A percentile compares a stretch with the other conserved stretches of the same genome.
phyloP scores from a whole-genome alignment of 192 early-diverging fungal genomes.

The Glomus cerebriforme region DNA sequence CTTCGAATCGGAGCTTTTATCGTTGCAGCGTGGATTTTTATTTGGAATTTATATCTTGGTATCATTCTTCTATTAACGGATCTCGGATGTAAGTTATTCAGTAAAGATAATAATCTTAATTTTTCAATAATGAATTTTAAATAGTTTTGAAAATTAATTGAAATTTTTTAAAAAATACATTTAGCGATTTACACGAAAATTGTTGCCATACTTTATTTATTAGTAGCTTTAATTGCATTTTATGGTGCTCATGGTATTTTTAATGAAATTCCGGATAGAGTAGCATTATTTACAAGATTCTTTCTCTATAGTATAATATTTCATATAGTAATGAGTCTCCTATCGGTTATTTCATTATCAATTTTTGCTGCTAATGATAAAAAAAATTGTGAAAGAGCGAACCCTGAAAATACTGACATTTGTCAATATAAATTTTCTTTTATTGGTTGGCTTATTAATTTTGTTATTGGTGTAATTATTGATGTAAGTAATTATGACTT shows the following conservation, averaged over 20 bases:
- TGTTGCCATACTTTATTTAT: background rate
- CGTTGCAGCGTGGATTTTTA: background rate
- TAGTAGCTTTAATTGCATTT: background rate
- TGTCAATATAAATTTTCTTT: too few species aligned
- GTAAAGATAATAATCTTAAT: background rate
- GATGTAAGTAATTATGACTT: too few species aligned
- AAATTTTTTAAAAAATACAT: background rate
- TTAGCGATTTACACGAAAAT: background rate
- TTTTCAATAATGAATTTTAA: too few species aligned
- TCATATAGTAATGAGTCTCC: too few species aligned
- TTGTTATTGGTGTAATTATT: too few species aligned
- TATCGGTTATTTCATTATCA: too few species aligned
- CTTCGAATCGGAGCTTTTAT: constrained; percentile 23
- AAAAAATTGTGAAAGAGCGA: too few species aligned
- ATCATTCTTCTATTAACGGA: background rate
- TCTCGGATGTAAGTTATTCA: background rate
- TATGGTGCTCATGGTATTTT: constrained; percentile 19
- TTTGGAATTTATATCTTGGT: constrained; percentile 6
- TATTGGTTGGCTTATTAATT: too few species aligned
- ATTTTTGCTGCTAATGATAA: too few species aligned
- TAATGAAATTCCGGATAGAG: constrained; percentile 3
- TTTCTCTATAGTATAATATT: too few species aligned
- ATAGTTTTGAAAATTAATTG: background rate
- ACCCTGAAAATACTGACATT: too few species aligned
- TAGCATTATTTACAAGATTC: background rate